Evolutionary conservation across 495 filamentous ascomycete species (phyloP), one percentile per base, ranked within the genome.

Genomic region (Venustampulla echinocandica): DNA sequence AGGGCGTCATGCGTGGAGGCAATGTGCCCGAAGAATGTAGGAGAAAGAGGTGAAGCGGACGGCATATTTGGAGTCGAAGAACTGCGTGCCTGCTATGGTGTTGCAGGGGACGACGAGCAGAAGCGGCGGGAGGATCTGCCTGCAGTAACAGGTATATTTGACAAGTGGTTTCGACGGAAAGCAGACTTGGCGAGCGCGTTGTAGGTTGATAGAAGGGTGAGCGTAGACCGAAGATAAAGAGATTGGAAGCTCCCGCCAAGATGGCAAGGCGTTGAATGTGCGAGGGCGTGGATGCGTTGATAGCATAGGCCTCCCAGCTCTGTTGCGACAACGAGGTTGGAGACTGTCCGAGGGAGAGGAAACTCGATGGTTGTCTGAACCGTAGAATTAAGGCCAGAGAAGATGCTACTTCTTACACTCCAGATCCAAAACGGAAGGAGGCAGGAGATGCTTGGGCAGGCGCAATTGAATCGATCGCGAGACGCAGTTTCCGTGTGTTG

Each of bases 1-100:
- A 90, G 63, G 1, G 83, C 85, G 65, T 90, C 86, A 34, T 81
- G 73, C 0, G 83, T 89, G 32, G 77, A 82, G 17, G 69, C 70
- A 49, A 90, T 73, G 54, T 80, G 79, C n/a, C 82, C 83, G 17
- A 58, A 61, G 61, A 76, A 84, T 19, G 83, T 83, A 2, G 69
- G 66, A 7, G 19, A 19, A 1, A 71, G 55, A 17, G 60, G 57
- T 28, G 42, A 48, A 15, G 58, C 52, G 14, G 56, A 44, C 10
- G 32, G 33, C 53, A 56, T 56, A 5, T 22, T 41, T 39, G 28
- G 21, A 43, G 3, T 19, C 11, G 13, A 37, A 43, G 23, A 30
- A 39, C 14, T 19, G 15, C 14, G 11, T 49, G 40, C n/a, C n/a
- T n/a, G n/a, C n/a, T n/a, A 18, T 13, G 23, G 33, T 46, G 4